Conservation (phyloP, 805 yeast genomes). For the Zygosaccharomyces gambellarensis region DNA sequence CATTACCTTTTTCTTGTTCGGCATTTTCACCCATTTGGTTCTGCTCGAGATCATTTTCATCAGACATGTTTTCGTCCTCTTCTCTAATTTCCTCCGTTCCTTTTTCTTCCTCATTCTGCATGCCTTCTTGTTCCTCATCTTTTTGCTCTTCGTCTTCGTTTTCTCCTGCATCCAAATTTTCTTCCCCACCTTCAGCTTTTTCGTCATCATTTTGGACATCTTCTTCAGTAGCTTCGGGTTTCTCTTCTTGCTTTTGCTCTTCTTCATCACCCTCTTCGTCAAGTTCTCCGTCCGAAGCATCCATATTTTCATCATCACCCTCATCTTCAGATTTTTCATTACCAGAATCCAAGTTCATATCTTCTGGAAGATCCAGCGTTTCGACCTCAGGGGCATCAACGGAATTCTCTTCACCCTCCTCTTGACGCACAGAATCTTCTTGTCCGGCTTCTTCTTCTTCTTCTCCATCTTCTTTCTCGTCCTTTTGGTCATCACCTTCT, state of each 20-base stretch:
- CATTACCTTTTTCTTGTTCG: slow-evolving; percentile 37
- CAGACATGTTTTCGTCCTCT: slow-evolving; percentile 26
- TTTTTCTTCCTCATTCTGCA: slow-evolving; percentile 28
- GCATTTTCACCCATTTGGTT: slow-evolving; percentile 30
- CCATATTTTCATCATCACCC: slow-evolving; percentile 41
- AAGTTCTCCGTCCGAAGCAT: slow-evolving; percentile 33
- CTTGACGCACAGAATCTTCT: slow-evolving; percentile 69
- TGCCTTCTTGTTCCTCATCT: slow-evolving; percentile 28
- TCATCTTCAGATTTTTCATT: slow-evolving; percentile 46
- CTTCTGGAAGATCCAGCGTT: slow-evolving; percentile 86
- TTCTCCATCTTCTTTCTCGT: slow-evolving; percentile 47
- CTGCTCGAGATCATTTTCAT: slow-evolving; percentile 35
- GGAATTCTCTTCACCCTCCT: slow-evolving; percentile 65
- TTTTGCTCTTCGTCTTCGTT: slow-evolving; percentile 31
- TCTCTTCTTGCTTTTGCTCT: slow-evolving; percentile 40
- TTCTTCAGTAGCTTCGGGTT: slow-evolving; percentile 11
- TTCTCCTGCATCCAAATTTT: slow-evolving; percentile 28
- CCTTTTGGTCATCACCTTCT: slow-evolving; percentile 34
- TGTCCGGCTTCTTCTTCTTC: slow-evolving; percentile 77
- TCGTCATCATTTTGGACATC: slow-evolving; percentile 28
- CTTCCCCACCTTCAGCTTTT: slow-evolving; percentile 32
- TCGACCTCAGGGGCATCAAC: slow-evolving; percentile 77
- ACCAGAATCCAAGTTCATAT: slow-evolving; percentile 81
- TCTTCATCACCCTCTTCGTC: slow-evolving; percentile 77
- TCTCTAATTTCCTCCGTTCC: slow-evolving; percentile 36